Base-by-base conservation (phyloP, 2,329 filamentous ascomycete genomes). In the Gyromitra esculenta region DNA sequence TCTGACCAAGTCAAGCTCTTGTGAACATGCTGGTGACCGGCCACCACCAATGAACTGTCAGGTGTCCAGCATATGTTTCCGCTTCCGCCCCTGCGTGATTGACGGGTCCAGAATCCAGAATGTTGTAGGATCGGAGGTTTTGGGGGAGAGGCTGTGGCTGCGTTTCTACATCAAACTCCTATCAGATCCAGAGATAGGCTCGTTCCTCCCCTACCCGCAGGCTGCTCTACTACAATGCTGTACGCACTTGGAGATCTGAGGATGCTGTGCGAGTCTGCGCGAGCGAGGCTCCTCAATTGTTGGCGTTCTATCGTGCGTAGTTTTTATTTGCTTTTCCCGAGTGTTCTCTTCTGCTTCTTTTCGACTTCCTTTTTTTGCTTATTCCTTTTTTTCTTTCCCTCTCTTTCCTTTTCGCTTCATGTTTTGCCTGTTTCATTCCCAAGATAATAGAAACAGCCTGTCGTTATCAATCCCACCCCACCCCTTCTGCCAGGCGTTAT, bases 381-480 rank as follows among this genome's bases (percentile, higher is more conserved):
- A 43, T 60, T 76, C 39, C 43, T 50, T 63, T 71, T 56, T 52
- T 70, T 70, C 21, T 60, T 31, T 66, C 50, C 56, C 60, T 68
- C 48, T 48, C 54, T 45, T 64, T 65, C 39, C 35, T 45, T 60
- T 54, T 65, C 65, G 43, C 71, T 69, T 68, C 65, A 68, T 59
- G 43, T 35, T 66, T 6, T 77, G 35, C 52, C 57, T 70, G 73
- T 77, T 75, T 77, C 75, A 75, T 62, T 70, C 59, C 59, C 57
- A 64, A 63, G 39, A 60, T 70, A 77, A 77, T 65, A 57, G 64
- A 77, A 75, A 74, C 71, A 77, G 75, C 75, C 70, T 70, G 71
- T 77, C 70, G 57, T 77, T 77, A 77, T 77, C 74, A 77, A 77
- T 69, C 43, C 64, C 70, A 68, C 63, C 73, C 75, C 75, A 75